These are phyloP conservation scores for Auxenochlorella pyrenoidosa DNA, from an alignment of 139 green algal species.

Conservation along the genomic window DNA sequence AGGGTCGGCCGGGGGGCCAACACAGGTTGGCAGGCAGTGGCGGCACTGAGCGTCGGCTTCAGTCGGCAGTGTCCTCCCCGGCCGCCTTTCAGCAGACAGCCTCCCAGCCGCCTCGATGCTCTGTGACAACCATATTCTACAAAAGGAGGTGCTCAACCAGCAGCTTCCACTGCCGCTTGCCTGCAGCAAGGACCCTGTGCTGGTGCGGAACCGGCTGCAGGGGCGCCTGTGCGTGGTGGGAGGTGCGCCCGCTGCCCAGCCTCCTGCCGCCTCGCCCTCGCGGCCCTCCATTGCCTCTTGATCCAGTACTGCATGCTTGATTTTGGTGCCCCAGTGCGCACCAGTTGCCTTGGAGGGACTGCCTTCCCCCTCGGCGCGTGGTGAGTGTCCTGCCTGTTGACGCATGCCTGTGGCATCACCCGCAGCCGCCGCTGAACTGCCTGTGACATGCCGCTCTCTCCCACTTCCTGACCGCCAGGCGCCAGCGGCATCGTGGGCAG, in stretches of 20 bases:
- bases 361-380: too few relatives aligned
- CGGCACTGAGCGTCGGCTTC: neutral
- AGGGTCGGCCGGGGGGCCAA: neutral
- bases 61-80: neutral
- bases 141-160: neutral
- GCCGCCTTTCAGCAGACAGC: neutral
- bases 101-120: neutral
- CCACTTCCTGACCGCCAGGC: neutral
- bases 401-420: neutral
- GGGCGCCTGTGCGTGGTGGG: constrained; percentile 20
- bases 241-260: neutral
- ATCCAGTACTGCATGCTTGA: neutral
- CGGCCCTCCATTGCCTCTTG: neutral
- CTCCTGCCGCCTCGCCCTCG: neutral
- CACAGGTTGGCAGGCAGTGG: neutral
- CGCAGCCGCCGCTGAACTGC: neutral
- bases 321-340: neutral
- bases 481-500: constrained; percentile 42
- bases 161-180: neutral
- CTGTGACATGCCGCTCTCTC: neutral
- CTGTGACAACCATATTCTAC: neutral
- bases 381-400: too few relatives aligned
- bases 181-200: neutral
- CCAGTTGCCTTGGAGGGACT: too few relatives aligned
- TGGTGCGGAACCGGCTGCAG: neutral